A percentile compares a stretch with the other conserved stretches of the same genome.
phyloP scores from a whole-genome alignment of 2,329 filamentous ascomycete species.

The Claviceps monticola region DNA sequence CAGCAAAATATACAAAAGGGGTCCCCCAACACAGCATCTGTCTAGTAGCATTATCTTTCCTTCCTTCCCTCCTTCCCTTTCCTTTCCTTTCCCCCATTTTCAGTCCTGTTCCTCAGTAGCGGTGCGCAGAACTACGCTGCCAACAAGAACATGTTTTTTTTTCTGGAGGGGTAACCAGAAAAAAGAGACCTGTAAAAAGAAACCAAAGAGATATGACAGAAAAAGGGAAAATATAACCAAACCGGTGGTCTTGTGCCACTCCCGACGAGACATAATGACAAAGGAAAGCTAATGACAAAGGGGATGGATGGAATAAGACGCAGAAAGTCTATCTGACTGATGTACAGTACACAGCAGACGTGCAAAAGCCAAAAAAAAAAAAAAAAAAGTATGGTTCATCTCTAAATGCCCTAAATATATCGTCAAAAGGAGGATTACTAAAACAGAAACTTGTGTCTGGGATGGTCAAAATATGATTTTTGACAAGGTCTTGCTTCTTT shows the following conservation, averaged over 20 bases:
- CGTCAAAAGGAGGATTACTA: conserved; percentile 6
- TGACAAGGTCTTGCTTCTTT: background rate
- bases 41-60: background rate
- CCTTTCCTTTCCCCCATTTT: background rate
- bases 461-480: background rate
- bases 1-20: too few relatives aligned
- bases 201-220: background rate
- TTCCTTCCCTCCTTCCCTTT: background rate
- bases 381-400: background rate
- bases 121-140: too few relatives aligned
- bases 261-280: background rate
- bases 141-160: background rate
- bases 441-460: background rate
- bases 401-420: background rate
- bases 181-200: too few relatives aligned
- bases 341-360: too few relatives aligned
- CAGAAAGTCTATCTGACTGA: conserved; percentile 1
- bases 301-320: background rate
- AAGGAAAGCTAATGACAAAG: conserved; percentile 13
- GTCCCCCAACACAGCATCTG: too few relatives aligned
- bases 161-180: background rate
- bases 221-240: background rate
- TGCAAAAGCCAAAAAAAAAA: too few relatives aligned
- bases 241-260: background rate
- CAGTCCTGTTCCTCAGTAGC: too few relatives aligned